Percentiles rank a stretch among this genome's conserved stretches.
These are phyloP conservation scores for Fusarium cyanostomum DNA, from an alignment of 2,329 filamentous ascomycete species.

Conservation along the genomic window DNA sequence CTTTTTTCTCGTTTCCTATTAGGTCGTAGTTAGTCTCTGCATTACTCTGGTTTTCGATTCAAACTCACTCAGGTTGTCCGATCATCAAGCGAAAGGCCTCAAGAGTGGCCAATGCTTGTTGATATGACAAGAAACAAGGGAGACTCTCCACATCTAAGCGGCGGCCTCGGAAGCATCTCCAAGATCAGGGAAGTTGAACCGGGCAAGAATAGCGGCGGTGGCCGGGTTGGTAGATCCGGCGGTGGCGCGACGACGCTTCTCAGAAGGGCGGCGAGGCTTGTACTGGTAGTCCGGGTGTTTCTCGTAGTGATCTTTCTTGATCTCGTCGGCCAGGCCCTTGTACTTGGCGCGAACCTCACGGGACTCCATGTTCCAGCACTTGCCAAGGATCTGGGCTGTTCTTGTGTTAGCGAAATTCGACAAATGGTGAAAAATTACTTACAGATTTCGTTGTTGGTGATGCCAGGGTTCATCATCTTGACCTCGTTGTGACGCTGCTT, in stretches of 20 bases:
- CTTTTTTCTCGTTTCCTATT: background rate
- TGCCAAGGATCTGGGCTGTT: slow-evolving; percentile 50
- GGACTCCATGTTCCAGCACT: slow-evolving; percentile 49
- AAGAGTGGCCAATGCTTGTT: background rate
- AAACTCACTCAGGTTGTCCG: background rate
- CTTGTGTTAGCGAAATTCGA: slow-evolving; percentile 25
- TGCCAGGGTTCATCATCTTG: slow-evolving; percentile 47
- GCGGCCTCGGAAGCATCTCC: background rate
- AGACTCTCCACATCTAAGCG: background rate
- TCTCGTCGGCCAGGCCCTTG: slow-evolving; percentile 44
- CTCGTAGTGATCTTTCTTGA: slow-evolving; percentile 45
- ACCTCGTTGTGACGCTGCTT: slow-evolving; percentile 50
- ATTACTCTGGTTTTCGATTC: background rate
- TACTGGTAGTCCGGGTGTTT: slow-evolving; percentile 53
- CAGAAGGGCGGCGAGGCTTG: slow-evolving; percentile 43
- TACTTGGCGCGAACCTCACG: slow-evolving; percentile 46
- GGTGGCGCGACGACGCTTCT: slow-evolving; percentile 34
- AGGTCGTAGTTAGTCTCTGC: background rate
- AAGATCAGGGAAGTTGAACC: background rate
- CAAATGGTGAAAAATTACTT: slow-evolving; percentile 32
- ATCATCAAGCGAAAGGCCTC: background rate
- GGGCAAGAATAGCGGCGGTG: background rate
- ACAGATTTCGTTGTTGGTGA: slow-evolving; percentile 57
- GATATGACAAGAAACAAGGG: background rate
- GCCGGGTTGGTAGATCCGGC: too few species aligned